Evolutionary conservation across 2,329 filamentous ascomycete genomes (phyloP), one percentile per base, ranked within the genome.

Genomic region (Chaetomium olivaceum): DNA sequence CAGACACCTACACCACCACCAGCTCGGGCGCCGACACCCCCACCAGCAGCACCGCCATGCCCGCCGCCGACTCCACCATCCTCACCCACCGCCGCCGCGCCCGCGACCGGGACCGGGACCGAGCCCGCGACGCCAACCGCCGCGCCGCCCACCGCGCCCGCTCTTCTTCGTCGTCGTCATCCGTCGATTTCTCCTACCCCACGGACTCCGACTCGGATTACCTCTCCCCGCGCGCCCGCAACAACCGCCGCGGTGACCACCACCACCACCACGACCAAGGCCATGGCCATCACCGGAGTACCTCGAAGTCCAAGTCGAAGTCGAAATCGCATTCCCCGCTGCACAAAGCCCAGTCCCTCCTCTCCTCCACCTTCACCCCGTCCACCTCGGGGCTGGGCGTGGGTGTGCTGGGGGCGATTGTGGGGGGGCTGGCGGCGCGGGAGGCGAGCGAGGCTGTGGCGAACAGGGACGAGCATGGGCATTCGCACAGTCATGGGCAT

Each of bases 391-490:
- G 84, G 4, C 74, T 86, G 2, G 82, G 83, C 48, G 80, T 80
- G 8, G 80, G 83, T 27, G 77, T 86, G 9, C 73, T 86, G 2
- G 84, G 84, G 19, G 84, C 84, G 25, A 77, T 86, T 1, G 80
- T 85, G 1, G 84, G 84, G 43, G 84, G 84, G 3, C 73, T 85
- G 11, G 82, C 82, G n/a, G 83, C 81, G 1, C 77, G 77, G 52
- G 80, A 82, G 39, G 78, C 77, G 1, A 78, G 77, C 54, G 80
- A 82, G 36, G 79, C 78, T 39, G 62, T 67, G 12, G 52, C 52
- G 50, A 11, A 9, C 1, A 16, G 14, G 23, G 50, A 63, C 67
- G 11, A 69, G 68, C 54, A 72, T 65, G 57, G 72, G 72, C 61
- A 63, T 8, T 43, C 36, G 5, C n/a, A 33, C 4, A 4, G 25